Percentiles rank a stretch among this genome's conserved stretches.
Evolutionary conservation across 163 green algal genomes (phyloP).

Genomic region (Botryococcus braunii): DNA sequence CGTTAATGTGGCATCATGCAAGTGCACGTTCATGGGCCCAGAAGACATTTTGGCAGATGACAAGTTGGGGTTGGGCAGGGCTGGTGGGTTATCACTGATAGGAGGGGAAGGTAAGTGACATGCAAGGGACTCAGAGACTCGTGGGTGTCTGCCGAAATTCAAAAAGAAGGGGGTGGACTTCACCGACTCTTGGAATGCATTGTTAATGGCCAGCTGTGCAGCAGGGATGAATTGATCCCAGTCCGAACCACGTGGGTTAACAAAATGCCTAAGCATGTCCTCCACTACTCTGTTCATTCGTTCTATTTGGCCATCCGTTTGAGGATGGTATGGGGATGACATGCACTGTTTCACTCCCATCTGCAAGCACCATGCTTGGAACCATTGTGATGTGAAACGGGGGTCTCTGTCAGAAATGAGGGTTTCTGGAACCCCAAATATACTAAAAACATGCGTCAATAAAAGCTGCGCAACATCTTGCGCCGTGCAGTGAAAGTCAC

Average conservation of each 20-base stretch:
- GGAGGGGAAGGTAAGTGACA: too few species aligned
- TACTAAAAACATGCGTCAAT: conserved; percentile 27
- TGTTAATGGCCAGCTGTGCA: conserved; percentile 40
- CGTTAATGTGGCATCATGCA: too few species aligned
- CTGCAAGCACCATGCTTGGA: conserved; percentile 11
- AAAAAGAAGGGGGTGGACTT: conserved; percentile 29
- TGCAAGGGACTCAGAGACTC: too few species aligned
- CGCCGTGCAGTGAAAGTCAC: conserved; percentile 17
- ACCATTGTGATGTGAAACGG: conserved; percentile 37
- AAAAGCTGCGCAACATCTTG: conserved; percentile 34
- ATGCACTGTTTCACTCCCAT: conserved; percentile 20
- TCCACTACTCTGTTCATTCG: conserved; percentile 36
- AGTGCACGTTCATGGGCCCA: too few species aligned
- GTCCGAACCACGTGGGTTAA: conserved; percentile 14
- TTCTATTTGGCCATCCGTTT: conserved; percentile 55
- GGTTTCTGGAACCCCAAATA: conserved; percentile 29
- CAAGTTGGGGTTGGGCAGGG: too few species aligned
- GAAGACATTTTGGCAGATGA: too few species aligned
- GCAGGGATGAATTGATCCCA: conserved; percentile 24
- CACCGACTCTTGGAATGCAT: conserved; percentile 17
- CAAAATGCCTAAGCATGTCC: conserved; percentile 37
- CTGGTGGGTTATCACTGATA: too few species aligned
- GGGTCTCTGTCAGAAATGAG: conserved; percentile 37
- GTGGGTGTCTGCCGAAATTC: conserved; percentile 28
- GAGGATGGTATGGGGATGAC: conserved; percentile 41